Base-by-base conservation (phyloP, 805 yeast species). In the Schwanniomyces pseudopolymorphus region DNA sequence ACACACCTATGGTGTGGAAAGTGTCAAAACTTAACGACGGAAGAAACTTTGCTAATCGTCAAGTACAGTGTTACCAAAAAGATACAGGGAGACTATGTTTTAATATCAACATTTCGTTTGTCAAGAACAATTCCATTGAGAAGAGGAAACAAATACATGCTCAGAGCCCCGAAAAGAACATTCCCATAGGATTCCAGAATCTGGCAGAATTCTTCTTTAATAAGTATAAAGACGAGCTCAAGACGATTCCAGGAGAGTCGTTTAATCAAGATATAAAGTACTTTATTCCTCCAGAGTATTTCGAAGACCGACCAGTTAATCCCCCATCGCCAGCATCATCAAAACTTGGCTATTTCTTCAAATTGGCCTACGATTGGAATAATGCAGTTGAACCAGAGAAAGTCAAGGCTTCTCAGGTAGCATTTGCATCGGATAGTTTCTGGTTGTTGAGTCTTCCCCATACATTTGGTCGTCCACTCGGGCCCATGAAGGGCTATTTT, bases 71-170 rank as follows among this genome's bases (percentile, higher is more conserved):
- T 3, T 33, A 46, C 9, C 76, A 72, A 50, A 52, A 63, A 21
- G 94, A 87, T 61, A 60, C 72, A 21, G 61, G 57, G 8, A 61
- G 63, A 21, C 50, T 63, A 26, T 61, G 54, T 48, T 69, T 66
- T 46, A 51, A 66, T 5, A 64, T 65, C 39, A 66, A 63, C 58
- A 53, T 72, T 8, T 68, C 74, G 8, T 60, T 70, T 21, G 63
- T 75, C 38, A 58, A 52, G 39, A 59, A 59, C 46, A 70, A 70
- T 48, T 61, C 64, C 11, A 35, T 51, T 16, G 51, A 48, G 3
- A 51, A 50, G 14, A 46, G 55, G 0, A 52, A 50, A 11, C 40
- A 43, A 11, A 54, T 56, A 22, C 40, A 50, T 10, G 50, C 40
- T 13, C 45, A 47, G 21, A 56, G 54, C 11, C 59, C 58, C 9